Evolutionary conservation across 306 rosid species (phyloP), one percentile per base, ranked within the genome.

Genomic region (Vigna nakashimae): DNA sequence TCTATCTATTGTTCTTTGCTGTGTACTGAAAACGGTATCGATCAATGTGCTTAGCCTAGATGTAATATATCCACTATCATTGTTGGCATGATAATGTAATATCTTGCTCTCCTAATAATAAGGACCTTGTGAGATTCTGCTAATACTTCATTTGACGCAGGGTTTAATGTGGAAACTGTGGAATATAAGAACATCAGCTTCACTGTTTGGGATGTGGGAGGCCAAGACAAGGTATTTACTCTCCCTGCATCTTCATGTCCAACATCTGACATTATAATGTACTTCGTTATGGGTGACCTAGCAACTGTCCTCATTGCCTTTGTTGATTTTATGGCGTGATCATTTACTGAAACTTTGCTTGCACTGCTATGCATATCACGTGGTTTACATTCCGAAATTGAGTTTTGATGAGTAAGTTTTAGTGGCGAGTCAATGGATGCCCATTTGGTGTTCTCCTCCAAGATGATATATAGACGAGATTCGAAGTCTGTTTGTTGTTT

Each of bases 141-240:
- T 82, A 40, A 81, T 80, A 51, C 68, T 10, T 73, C 58, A 28
- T 77, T 64, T 62, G 84, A 6, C 70, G 72, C 78, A 91, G 98
- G 97, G 55, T 93, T 93, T 84, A 94, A 94, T 60, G 98, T 91
- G 87, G 98, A 94, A 88, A 94, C 98, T 10, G 97, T 91, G 81
- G 96, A 91, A 81, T 91, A 94, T 57, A 94, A 94, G 89, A 94
- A 94, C 87, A 94, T 94, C 80, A 94, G 98, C 88, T 94, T 94
- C 81, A 94, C 98, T 56, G 97, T 94, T 77, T 94, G 97, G 98
- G 98, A 94, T 89, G 98, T 94, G 2, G 98, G 97, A 45, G 98
- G 97, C 51, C 97, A 94, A 81, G 97, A 91, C 89, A 91, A 91
- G 96, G 98, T 94, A 81, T 32, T 71, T 45, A 50, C 42, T 49